Evolutionary conservation across 2,329 filamentous ascomycete genomes (phyloP).

Genomic region (Fusarium sp.): DNA sequence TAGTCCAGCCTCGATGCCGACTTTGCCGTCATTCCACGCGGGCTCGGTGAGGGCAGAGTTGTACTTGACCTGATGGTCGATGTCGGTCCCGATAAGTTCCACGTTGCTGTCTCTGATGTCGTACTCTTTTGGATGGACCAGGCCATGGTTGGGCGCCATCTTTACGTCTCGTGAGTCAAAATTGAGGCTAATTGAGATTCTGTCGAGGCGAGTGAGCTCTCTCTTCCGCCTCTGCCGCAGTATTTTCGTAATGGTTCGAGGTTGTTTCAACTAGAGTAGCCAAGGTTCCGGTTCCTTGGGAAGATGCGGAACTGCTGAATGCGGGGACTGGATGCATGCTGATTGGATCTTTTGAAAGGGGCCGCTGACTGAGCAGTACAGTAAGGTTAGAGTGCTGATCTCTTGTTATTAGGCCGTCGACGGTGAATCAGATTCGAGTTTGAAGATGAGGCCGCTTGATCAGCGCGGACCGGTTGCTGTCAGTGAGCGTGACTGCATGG

Average conservation of each 20-base stretch:
- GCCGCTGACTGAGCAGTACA: slow-evolving; percentile 36
- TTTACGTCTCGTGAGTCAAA: slow-evolving; percentile 23
- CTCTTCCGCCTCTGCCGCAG: neutral
- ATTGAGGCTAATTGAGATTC: neutral
- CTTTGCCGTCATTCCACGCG: slow-evolving; percentile 71
- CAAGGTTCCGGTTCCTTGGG: neutral
- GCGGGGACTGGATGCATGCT: slow-evolving; percentile 33
- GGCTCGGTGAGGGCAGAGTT: slow-evolving; percentile 74
- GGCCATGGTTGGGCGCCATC: slow-evolving; percentile 72
- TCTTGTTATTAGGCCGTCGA: slow-evolving; percentile 10
- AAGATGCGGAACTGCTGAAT: slow-evolving; percentile 28
- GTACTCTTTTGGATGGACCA: slow-evolving; percentile 73
- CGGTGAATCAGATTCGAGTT: slow-evolving; percentile 5
- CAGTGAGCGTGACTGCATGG: neutral
- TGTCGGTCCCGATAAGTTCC: slow-evolving; percentile 71
- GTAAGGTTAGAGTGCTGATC: slow-evolving; percentile 9
- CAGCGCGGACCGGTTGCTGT: neutral
- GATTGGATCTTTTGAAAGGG: slow-evolving; percentile 33
- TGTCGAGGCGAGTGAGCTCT: neutral
- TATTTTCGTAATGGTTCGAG: neutral
- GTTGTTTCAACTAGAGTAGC: slow-evolving; percentile 19
- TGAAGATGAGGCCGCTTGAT: neutral
- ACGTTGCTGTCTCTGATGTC: slow-evolving; percentile 78
- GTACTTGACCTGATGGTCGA: slow-evolving; percentile 77
- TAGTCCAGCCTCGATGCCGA: slow-evolving; percentile 67